Base-by-base conservation (phyloP, 768 basidiomycete genomes). In the Lentinula sp. region DNA sequence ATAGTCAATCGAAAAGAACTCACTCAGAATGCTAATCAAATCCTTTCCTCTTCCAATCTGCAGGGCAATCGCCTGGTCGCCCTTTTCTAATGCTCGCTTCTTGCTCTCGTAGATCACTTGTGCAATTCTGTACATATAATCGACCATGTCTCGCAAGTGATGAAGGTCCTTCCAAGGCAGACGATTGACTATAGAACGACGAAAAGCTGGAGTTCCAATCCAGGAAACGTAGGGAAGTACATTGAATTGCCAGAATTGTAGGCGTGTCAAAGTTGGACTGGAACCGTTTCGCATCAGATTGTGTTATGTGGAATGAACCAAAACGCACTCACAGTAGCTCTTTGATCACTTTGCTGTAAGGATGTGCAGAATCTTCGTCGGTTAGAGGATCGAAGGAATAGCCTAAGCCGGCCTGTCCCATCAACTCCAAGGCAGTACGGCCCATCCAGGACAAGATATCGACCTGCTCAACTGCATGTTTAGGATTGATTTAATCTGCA, bases 21-120 rank as follows among this genome's bases (percentile, higher is more conserved):
- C 42, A 76, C 75, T 65, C 13, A 76, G 65, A 32, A 73, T 69
- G 60, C 73, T 75, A 63, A 75, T 69, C 42, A 76, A 69, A 57
- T 76, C 74, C 34, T 71, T 75, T 16, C 75, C 72, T 45, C 69
- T 67, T 1, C 69, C 71, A 28, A 74, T 57, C 40, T 72, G 71
- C 13, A 65, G 63, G 31, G 62, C 16, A 21, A 68, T 65, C 2
- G 65, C 63, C 28, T 70, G 65, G 11, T 73, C 69, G 3, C 71
- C 71, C 49, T 57, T 34, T 16, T 45, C 57, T 13, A 73, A 56
- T 1, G 73, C 71, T 23, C 31, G 51, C 54, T 70, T 71, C 66
- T 75, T 75, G 34, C 64, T 63, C 7, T 68, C 62, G 21, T 71
- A 69, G 28, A 75, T 70, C 7, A 62, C 59, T 2, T 53, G 50